phyloP scores from a whole-genome alignment of 192 early-diverging fungal genomes.

The Umbelopsis vinacea region DNA sequence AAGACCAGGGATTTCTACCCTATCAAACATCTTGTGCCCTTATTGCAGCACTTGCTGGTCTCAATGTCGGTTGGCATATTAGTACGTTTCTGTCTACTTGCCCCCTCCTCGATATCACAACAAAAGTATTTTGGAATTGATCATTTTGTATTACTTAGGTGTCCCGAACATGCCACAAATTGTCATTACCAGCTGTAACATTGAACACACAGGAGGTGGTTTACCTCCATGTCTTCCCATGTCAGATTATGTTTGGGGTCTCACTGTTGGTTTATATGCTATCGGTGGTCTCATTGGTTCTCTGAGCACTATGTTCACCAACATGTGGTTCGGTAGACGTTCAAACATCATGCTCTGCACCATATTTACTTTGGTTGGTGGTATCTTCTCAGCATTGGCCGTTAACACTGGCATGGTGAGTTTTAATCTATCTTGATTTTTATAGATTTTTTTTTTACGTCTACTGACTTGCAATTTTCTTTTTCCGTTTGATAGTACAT shows the following conservation, averaged over 20 bases:
- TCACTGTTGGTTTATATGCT: constrained; percentile 46
- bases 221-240: constrained; percentile 30
- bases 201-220: not conserved
- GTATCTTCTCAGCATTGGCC: constrained; percentile 62
- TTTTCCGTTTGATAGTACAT: constrained; percentile 26
- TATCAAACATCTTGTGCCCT: constrained; percentile 19
- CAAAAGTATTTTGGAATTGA: not conserved
- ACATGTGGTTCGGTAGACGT: constrained; percentile 48
- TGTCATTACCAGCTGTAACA: constrained; percentile 11
- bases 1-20: constrained; percentile 11
- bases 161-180: constrained; percentile 24
- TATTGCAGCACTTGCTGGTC: constrained; percentile 20
- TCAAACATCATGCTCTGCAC: constrained; percentile 64
- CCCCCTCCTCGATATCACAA: not conserved
- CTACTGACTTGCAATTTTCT: not conserved
- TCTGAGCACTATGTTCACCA: constrained; percentile 49
- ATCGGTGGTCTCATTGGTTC: constrained; percentile 57
- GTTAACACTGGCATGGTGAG: constrained; percentile 61
- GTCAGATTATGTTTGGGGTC: constrained; percentile 36
- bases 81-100: not conserved
- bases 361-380: constrained; percentile 66
- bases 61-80: constrained; percentile 25
- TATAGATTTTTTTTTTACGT: not conserved
- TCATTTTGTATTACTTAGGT: constrained; percentile 7
- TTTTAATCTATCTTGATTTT: constrained; percentile 1